These are phyloP conservation scores for Conringia planisiliqua DNA, from an alignment of 345 rosid species.

Conservation along the genomic window DNA sequence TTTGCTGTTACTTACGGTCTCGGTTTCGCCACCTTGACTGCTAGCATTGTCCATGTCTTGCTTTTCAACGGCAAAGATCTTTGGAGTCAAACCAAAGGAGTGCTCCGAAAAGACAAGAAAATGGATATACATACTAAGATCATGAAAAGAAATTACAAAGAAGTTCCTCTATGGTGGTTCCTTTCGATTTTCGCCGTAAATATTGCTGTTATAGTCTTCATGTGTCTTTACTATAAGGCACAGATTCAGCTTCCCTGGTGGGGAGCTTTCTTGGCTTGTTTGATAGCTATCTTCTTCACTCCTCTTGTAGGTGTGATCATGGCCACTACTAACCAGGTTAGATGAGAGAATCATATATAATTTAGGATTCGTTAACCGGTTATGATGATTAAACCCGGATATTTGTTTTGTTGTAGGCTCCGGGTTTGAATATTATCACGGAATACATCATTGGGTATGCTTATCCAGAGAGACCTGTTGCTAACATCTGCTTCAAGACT, in stretches of 20 bases:
- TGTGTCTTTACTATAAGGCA: conserved; percentile 52
- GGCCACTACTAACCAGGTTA: conserved; percentile 72
- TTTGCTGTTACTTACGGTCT: conserved; percentile 78
- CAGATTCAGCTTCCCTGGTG: conserved; percentile 86
- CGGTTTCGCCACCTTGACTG: conserved; percentile 73
- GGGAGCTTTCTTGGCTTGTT: conserved; percentile 78
- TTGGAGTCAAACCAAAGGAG: conserved; percentile 53
- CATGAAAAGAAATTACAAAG: conserved; percentile 59
- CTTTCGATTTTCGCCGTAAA: conserved; percentile 44
- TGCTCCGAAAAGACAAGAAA: conserved; percentile 40
- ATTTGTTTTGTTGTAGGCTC: conserved; percentile 29
- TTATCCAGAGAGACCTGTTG: conserved; percentile 83
- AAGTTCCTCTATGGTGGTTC: conserved; percentile 87
- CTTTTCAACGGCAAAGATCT: conserved; percentile 70
- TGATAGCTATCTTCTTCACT: conserved; percentile 69
- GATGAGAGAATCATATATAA: background rate
- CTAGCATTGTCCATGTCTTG: conserved; percentile 63
- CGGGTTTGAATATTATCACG: conserved; percentile 77
- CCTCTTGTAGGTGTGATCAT: conserved; percentile 74
- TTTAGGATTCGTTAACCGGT: background rate
- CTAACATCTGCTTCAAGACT: conserved; percentile 92
- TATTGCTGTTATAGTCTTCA: conserved; percentile 46
- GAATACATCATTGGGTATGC: conserved; percentile 77
- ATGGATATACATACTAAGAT: conserved; percentile 75
- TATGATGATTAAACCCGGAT: background rate